These are phyloP conservation scores for Pulicaria dysenterica DNA, from an alignment of 129 eudicot genomes.

Conservation along the genomic window DNA sequence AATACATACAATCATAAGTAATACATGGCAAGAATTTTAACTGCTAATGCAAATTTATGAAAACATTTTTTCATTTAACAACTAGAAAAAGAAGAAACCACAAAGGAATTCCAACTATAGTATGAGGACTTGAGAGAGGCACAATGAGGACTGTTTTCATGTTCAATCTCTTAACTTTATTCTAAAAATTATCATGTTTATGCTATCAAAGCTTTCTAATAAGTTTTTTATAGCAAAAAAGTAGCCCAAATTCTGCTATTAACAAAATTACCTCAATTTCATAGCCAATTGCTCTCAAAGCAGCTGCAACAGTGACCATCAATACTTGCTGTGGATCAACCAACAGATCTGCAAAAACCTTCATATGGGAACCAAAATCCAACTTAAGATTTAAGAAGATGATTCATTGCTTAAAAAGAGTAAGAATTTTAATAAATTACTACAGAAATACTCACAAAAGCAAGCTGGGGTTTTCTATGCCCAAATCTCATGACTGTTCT, in stretches of 20 bases:
- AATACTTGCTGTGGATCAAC: conserved; percentile 78
- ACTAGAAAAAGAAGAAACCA: neutral
- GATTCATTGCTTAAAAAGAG: neutral
- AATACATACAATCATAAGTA: neutral
- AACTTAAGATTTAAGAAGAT: neutral
- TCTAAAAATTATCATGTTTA: neutral
- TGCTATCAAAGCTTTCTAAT: neutral
- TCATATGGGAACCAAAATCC: conserved; percentile 26
- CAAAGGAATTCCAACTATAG: too few relatives aligned
- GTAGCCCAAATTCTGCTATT: neutral
- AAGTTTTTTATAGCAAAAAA: conserved; percentile 4
- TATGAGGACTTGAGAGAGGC: too few relatives aligned
- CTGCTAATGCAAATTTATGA: too few relatives aligned
- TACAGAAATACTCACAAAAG: conserved; percentile 59
- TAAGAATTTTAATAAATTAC: neutral
- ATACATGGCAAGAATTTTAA: neutral
- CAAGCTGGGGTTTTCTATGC: conserved; percentile 70
- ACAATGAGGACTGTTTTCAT: neutral
- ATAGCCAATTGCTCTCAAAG: conserved; percentile 80
- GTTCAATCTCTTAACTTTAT: neutral
- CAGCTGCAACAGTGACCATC: conserved; percentile 80
- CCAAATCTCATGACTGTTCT: conserved; percentile 62
- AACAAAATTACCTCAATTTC: conserved; percentile 75
- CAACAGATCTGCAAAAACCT: conserved; percentile 91
- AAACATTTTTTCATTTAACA: neutral